phyloP scores from a whole-genome alignment of 306 rosid species.

The Prunus mume region DNA sequence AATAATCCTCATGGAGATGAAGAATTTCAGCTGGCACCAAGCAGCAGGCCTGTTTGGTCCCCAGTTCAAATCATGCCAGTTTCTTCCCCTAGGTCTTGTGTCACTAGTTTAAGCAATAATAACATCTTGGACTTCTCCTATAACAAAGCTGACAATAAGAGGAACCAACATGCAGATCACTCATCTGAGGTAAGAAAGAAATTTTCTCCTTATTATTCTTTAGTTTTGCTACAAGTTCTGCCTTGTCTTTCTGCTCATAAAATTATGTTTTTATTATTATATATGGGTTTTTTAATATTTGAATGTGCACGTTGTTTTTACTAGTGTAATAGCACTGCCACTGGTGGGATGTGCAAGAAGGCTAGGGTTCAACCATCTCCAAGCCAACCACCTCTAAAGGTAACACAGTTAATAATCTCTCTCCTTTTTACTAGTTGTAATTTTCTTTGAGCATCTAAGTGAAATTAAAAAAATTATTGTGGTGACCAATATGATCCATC shows the following conservation, averaged over 20 bases:
- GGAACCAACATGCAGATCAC: conserved; percentile 40
- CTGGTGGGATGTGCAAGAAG: conserved; percentile 55
- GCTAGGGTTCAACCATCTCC: conserved; percentile 71
- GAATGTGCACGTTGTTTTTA: not conserved
- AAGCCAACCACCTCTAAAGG: conserved; percentile 78
- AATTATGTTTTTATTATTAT: not conserved
- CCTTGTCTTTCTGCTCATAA: not conserved
- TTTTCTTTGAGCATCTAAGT: not conserved
- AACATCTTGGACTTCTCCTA: conserved; percentile 59
- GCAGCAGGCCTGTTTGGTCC: conserved; percentile 36
- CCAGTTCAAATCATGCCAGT: conserved; percentile 45
- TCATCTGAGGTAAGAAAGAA: conserved; percentile 49
- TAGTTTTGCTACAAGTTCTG: not conserved
- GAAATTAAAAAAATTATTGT: not conserved
- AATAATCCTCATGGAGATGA: conserved; percentile 30
- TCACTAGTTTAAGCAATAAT: conserved; percentile 40
- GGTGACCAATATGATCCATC: not conserved
- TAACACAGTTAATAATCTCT: conserved; percentile 13
- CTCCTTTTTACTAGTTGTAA: not conserved
- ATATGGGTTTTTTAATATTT: not conserved
- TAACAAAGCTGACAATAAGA: conserved; percentile 36
- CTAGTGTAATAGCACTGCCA: conserved; percentile 51
- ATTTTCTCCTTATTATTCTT: no score
- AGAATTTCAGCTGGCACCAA: conserved; percentile 29
- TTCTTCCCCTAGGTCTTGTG: conserved; percentile 58